Conservation (phyloP, 2,329 filamentous ascomycete species). For the Botryotinia convoluta region DNA sequence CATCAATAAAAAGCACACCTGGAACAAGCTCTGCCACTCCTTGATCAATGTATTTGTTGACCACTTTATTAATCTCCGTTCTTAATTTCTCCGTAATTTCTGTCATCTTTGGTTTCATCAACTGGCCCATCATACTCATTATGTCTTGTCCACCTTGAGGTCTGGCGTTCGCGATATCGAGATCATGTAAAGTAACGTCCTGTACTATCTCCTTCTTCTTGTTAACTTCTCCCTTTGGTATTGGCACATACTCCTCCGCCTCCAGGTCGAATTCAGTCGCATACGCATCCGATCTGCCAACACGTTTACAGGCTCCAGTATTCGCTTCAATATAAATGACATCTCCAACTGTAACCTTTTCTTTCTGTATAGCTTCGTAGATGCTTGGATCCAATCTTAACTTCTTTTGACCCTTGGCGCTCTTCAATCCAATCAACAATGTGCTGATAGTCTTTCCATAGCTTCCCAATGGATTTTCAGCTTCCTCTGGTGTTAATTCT, state of each 20-base stretch:
- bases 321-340: conserved; percentile 99
- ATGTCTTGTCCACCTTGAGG: conserved; percentile 98
- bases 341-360: conserved; percentile 91
- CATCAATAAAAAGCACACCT: conserved; percentile 96
- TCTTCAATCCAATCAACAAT: conserved; percentile 90
- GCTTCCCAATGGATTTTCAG: conserved; percentile 93
- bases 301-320: conserved; percentile 95
- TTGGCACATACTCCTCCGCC: conserved; percentile 97
- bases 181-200: conserved; percentile 93
- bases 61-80: conserved; percentile 97
- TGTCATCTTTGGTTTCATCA: conserved; percentile 99
- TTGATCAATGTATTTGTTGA: conserved; percentile 98
- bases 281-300: conserved; percentile 93
- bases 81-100: conserved; percentile 98
- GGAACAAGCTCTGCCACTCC: conserved; percentile 97
- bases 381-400: conserved; percentile 94
- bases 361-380: conserved; percentile 98
- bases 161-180: conserved; percentile 92
- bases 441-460: conserved; percentile 98
- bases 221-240: conserved; percentile 97
- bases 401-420: conserved; percentile 96
- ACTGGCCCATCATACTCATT: conserved; percentile 99
- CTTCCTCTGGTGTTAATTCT: conserved; percentile 95
- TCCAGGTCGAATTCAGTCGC: conserved; percentile 98
- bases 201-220: conserved; percentile 99